Percentiles rank a stretch among this genome's conserved stretches.
Evolutionary conservation across 2,329 filamentous ascomycete species (phyloP).

Genomic region (Diaporthe citri): DNA sequence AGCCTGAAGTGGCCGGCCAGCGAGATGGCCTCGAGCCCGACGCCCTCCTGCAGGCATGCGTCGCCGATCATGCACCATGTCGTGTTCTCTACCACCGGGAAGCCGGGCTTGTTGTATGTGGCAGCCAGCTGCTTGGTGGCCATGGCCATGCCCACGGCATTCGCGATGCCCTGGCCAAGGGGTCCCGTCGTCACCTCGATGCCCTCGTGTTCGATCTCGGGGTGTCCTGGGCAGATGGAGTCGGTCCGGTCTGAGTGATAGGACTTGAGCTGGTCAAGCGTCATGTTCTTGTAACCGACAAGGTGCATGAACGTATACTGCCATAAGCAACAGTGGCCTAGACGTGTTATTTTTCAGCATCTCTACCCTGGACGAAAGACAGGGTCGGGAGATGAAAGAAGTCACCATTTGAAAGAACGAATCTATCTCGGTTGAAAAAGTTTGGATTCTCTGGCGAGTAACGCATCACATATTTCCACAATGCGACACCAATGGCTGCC

Average conservation of each 20-base stretch:
- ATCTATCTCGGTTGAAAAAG: slow-evolving; percentile 71
- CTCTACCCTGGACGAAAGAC: neutral
- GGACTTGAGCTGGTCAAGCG: slow-evolving; percentile 64
- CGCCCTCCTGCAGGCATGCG: slow-evolving; percentile 68
- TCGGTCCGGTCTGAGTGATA: slow-evolving; percentile 59
- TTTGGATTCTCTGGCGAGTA: slow-evolving; percentile 65
- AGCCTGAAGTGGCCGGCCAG: slow-evolving; percentile 64
- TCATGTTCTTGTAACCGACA: slow-evolving; percentile 63
- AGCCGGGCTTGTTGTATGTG: slow-evolving; percentile 62
- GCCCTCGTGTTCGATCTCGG: slow-evolving; percentile 67
- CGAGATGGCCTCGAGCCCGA: slow-evolving; percentile 66
- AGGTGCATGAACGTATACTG: slow-evolving; percentile 65
- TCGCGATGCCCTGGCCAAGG: slow-evolving; percentile 68
- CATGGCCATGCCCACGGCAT: slow-evolving; percentile 68
- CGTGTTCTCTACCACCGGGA: slow-evolving; percentile 61
- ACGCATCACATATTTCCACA: slow-evolving; percentile 72
- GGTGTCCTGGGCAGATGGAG: slow-evolving; percentile 64
- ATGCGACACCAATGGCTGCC: slow-evolving; percentile 53
- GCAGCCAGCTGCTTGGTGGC: slow-evolving; percentile 65
- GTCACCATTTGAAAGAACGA: slow-evolving; percentile 68
- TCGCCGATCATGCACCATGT: slow-evolving; percentile 69
- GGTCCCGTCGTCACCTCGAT: slow-evolving; percentile 70
- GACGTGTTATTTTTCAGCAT: neutral
- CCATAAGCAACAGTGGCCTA: slow-evolving; percentile 62
- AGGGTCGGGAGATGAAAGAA: too few species aligned